These are phyloP conservation scores for Chytriomyces sp. DNA, from an alignment of 192 early-diverging fungal genomes.

Conservation along the genomic window DNA sequence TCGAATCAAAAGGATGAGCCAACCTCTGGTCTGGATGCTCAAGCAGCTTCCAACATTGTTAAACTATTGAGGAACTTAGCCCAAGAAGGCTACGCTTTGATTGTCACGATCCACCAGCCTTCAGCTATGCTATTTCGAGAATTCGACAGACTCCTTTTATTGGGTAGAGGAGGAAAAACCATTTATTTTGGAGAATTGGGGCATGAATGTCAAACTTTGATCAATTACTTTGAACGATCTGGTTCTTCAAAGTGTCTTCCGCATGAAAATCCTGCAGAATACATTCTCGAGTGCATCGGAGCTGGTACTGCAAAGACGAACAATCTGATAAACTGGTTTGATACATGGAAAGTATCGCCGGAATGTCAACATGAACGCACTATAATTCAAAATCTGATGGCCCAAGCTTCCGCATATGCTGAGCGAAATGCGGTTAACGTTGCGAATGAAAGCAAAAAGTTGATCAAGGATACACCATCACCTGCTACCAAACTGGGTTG, in stretches of 20 bases:
- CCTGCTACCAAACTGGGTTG: constrained; percentile 53
- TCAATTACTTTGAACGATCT: constrained; percentile 73
- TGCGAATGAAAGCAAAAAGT: constrained; percentile 35
- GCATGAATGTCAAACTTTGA: constrained; percentile 60
- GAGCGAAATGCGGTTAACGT: constrained; percentile 3
- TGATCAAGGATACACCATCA: constrained; percentile 46
- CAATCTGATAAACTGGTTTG: constrained; percentile 66
- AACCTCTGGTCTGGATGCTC: constrained; percentile 77
- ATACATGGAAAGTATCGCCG: constrained; percentile 66
- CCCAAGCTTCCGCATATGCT: constrained; percentile 5
- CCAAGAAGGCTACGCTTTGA: constrained; percentile 70
- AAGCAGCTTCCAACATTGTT: constrained; percentile 72
- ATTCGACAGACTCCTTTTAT: constrained; percentile 79
- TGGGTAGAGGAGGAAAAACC: constrained; percentile 78
- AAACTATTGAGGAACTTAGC: constrained; percentile 63
- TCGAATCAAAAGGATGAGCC: no score
- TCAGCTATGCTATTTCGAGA: constrained; percentile 81
- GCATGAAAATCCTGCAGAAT: constrained; percentile 81
- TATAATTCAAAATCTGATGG: constrained; percentile 50
- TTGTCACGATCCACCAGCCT: constrained; percentile 90
- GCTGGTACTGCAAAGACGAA: constrained; percentile 50
- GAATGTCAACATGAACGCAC: constrained; percentile 44
- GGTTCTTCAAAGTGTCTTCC: constrained; percentile 68
- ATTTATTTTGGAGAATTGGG: constrained; percentile 88
- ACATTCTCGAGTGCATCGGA: constrained; percentile 81